Conservation (phyloP, 306 rosid species). For the Arachis stenosperma region DNA sequence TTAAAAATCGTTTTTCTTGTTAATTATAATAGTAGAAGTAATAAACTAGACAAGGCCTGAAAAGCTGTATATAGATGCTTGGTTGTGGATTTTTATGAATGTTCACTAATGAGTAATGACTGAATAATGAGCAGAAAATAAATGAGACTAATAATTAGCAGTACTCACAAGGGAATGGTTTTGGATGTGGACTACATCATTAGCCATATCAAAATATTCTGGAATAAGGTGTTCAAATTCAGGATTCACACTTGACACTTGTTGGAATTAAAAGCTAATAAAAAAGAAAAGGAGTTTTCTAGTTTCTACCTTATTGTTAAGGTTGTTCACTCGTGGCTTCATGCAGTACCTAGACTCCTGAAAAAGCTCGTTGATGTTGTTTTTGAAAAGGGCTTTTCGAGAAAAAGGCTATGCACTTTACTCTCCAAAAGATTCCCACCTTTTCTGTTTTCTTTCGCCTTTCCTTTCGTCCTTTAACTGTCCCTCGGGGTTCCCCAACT, state of each 20-base stretch:
- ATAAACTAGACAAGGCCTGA: background rate
- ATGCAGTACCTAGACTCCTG: slow-evolving; percentile 47
- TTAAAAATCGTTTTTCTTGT: background rate
- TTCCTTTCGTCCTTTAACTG: slow-evolving; percentile 59
- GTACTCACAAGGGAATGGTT: background rate
- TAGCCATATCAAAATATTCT: background rate
- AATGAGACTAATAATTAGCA: background rate
- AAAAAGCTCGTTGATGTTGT: slow-evolving; percentile 49
- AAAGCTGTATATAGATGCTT: background rate
- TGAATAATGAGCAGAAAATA: background rate
- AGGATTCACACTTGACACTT: too few species aligned
- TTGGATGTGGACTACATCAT: slow-evolving; percentile 12
- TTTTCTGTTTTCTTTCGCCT: slow-evolving; percentile 49
- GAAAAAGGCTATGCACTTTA: slow-evolving; percentile 53
- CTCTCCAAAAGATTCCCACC: slow-evolving; percentile 59
- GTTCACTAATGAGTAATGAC: background rate
- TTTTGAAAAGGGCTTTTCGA: slow-evolving; percentile 52
- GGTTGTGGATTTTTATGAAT: background rate
- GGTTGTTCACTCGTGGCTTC: slow-evolving; percentile 47
- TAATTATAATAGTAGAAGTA: background rate
- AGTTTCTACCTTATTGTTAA: slow-evolving; percentile 38
- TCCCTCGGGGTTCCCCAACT: slow-evolving; percentile 46
- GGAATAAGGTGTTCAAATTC: slow-evolving; percentile 18
- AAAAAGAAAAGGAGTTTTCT: too few species aligned
- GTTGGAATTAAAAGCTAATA: slow-evolving; percentile 2